Evolutionary conservation across 345 rosid genomes (phyloP).

Genomic region (Hibiscus syriacus): DNA sequence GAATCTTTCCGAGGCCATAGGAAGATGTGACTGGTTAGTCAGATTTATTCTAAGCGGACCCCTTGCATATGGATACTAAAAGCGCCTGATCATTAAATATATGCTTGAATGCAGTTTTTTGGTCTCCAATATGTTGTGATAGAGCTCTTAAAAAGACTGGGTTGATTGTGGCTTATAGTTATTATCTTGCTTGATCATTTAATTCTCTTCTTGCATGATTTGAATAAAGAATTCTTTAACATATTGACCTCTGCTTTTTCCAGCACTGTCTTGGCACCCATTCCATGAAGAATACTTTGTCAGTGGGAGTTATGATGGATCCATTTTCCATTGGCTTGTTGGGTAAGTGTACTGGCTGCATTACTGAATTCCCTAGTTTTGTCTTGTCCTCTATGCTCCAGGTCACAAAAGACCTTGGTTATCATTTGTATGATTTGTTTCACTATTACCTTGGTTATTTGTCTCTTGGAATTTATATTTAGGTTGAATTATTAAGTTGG

Average conservation of each 20-base stretch:
- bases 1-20: conserved; percentile 86
- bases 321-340: too few relatives aligned
- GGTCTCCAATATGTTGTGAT: background rate
- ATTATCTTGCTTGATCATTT: conserved; percentile 10
- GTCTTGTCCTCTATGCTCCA: background rate
- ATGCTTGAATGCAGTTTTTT: background rate
- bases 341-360: conserved; percentile 42
- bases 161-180: background rate
- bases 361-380: background rate
- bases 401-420: too few relatives aligned
- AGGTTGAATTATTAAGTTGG: background rate
- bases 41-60: background rate
- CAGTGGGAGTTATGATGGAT: too few relatives aligned
- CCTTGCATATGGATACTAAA: background rate
- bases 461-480: background rate
- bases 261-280: conserved; percentile 98
- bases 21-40: conserved; percentile 91
- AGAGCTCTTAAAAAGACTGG: background rate
- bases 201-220: background rate
- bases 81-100: background rate
- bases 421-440: background rate
- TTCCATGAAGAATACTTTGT: too few relatives aligned
- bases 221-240: background rate
- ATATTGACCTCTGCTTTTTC: conserved; percentile 3
- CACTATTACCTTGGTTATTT: background rate